Conservation (phyloP, 768 basidiomycete genomes). For the Leccinum pellstonianum region DNA sequence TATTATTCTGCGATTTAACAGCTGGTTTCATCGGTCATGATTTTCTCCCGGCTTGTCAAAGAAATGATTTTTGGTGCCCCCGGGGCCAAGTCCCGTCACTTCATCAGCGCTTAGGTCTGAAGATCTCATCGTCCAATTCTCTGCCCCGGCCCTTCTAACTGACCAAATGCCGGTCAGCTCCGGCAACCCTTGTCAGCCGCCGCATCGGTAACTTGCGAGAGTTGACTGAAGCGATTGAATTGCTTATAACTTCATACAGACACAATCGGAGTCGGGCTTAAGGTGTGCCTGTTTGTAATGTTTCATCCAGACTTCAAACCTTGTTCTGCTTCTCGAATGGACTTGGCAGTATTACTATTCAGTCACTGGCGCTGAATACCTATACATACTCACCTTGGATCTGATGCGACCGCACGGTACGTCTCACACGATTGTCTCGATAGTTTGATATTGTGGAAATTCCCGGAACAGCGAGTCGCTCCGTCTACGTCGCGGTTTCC, state of each 20-base stretch:
- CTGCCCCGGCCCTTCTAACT: neutral
- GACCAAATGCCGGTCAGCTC: neutral
- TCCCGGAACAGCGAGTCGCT: neutral
- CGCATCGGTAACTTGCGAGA: constrained; percentile 13
- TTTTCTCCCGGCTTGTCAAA: neutral
- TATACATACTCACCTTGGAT: neutral
- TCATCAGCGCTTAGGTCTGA: neutral
- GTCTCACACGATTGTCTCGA: constrained; percentile 11
- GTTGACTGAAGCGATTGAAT: constrained; percentile 29
- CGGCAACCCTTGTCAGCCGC: constrained; percentile 6
- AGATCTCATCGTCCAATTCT: neutral
- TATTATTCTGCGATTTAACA: neutral
- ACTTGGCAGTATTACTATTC: neutral
- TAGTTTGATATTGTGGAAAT: constrained; percentile 1
- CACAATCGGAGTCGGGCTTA: constrained; percentile 22
- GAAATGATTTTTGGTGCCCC: neutral
- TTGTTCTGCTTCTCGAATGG: constrained; percentile 13
- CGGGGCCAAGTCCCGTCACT: neutral
- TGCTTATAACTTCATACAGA: constrained; percentile 17
- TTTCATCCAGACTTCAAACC: constrained; percentile 18
- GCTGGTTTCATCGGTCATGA: neutral
- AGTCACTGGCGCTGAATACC: constrained; percentile 2
- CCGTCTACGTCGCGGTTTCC: constrained; percentile 15
- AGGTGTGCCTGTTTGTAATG: constrained; percentile 19
- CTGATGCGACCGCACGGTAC: constrained; percentile 9